phyloP scores from a whole-genome alignment of 192 early-diverging fungal genomes.

The Coemansia sp. region DNA sequence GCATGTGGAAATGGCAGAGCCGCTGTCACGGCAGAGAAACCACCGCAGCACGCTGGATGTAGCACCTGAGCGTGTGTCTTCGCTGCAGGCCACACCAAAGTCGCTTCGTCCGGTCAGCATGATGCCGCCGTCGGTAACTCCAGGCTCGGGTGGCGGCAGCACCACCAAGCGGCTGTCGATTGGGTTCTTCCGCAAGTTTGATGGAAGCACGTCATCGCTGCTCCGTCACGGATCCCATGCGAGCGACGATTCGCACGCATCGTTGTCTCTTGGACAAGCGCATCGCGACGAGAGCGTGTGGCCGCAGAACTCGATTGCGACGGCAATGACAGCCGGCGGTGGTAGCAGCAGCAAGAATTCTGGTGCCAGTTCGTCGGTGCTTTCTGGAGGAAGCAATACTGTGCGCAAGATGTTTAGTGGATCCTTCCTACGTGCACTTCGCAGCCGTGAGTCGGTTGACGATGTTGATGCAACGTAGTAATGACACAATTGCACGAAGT shows the following conservation, averaged over 20 bases:
- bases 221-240: slow-evolving; percentile 33
- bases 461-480: slow-evolving; percentile 15
- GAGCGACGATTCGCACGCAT: slow-evolving; percentile 31
- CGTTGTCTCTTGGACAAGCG: slow-evolving; percentile 13
- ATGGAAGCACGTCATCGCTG: slow-evolving; percentile 36
- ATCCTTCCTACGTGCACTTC: slow-evolving; percentile 43
- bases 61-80: slow-evolving; percentile 29
- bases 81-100: slow-evolving; percentile 40
- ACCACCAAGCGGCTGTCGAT: slow-evolving; percentile 47
- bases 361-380: slow-evolving; percentile 15
- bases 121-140: slow-evolving; percentile 23
- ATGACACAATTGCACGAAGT: neutral
- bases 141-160: slow-evolving; percentile 10
- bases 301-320: neutral
- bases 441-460: slow-evolving; percentile 52
- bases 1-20: neutral
- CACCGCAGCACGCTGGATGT: slow-evolving; percentile 42
- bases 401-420: slow-evolving; percentile 55
- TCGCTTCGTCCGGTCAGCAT: slow-evolving; percentile 46
- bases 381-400: slow-evolving; percentile 21
- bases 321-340: neutral
- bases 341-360: slow-evolving; percentile 1
- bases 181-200: slow-evolving; percentile 36
- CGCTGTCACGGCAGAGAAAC: slow-evolving; percentile 13
- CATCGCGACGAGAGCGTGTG: neutral